These are phyloP conservation scores for Hawksworthiomyces lignivorus DNA, from an alignment of 2,329 filamentous ascomycete genomes.

Conservation along the genomic window DNA sequence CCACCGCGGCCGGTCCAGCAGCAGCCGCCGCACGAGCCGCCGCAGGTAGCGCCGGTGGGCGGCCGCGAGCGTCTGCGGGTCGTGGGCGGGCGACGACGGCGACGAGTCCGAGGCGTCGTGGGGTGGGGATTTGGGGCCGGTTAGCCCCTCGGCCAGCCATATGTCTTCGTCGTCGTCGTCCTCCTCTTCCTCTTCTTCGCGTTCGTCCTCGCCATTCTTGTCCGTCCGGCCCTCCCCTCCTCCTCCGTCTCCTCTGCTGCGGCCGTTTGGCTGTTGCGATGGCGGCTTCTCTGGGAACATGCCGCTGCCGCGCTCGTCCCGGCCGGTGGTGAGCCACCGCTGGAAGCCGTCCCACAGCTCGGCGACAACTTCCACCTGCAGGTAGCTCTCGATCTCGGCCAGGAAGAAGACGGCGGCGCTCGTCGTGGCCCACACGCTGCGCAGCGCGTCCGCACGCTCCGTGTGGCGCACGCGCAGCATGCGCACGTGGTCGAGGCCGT, in stretches of 20 bases:
- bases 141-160: slow-evolving; percentile 27
- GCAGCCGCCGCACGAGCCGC: slow-evolving; percentile 56
- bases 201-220: background rate
- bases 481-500: slow-evolving; percentile 38
- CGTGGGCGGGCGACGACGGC: slow-evolving; percentile 30
- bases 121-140: background rate
- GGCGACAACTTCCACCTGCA: slow-evolving; percentile 82
- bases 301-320: slow-evolving; percentile 20
- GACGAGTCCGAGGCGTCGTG: slow-evolving; percentile 7
- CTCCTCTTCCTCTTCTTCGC: slow-evolving; percentile 2
- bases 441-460: slow-evolving; percentile 57
- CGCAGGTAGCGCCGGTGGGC: slow-evolving; percentile 73
- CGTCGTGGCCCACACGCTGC: slow-evolving; percentile 83
- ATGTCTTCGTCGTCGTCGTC: slow-evolving; percentile 31
- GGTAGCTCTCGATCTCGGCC: slow-evolving; percentile 77
- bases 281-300: too few species aligned
- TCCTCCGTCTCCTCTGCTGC: background rate
- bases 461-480: slow-evolving; percentile 58
- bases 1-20: slow-evolving; percentile 57
- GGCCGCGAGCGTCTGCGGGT: slow-evolving; percentile 75
- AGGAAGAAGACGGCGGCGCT: slow-evolving; percentile 84
- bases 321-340: slow-evolving; percentile 56
- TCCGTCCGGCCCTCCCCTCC: background rate
- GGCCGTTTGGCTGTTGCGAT: slow-evolving; percentile 5
- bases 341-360: slow-evolving; percentile 76